phyloP scores from a whole-genome alignment of 768 basidiomycete species.

The Lyophyllum atratum region DNA sequence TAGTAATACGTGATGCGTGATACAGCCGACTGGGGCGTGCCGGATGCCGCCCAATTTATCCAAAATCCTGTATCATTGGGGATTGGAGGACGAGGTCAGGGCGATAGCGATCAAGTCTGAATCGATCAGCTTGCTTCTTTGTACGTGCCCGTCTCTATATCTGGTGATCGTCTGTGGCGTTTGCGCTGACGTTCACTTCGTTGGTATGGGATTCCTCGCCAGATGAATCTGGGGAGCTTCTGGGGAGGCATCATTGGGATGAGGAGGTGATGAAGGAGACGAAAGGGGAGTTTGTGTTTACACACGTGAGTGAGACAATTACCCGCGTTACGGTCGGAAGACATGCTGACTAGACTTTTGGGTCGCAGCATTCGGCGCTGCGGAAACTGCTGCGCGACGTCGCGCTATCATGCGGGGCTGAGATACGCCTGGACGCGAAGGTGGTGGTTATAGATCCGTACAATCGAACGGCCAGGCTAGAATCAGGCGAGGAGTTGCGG shows the following conservation, averaged over 20 bases:
- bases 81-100: conserved; percentile 31
- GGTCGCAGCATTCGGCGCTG: conserved; percentile 51
- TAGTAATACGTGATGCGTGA: not conserved
- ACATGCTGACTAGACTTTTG: too few relatives aligned
- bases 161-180: not conserved
- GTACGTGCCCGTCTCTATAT: not conserved
- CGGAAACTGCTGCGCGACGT: conserved; percentile 46
- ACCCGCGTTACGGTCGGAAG: too few relatives aligned
- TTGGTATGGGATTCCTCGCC: not conserved
- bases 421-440: conserved; percentile 33
- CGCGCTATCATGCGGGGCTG: conserved; percentile 44
- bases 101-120: conserved; percentile 18
- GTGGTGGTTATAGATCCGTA: conserved; percentile 31
- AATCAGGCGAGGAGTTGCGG: conserved; percentile 40
- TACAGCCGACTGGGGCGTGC: conserved; percentile 26
- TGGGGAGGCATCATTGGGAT: conserved; percentile 53
- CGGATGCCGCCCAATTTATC: conserved; percentile 52
- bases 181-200: not conserved
- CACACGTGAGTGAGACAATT: conserved; percentile 40
- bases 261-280: conserved; percentile 50
- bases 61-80: conserved; percentile 59
- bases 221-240: conserved; percentile 51
- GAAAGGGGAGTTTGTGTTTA: conserved; percentile 34
- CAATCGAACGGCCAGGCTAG: conserved; percentile 31
- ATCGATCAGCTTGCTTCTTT: conserved; percentile 17